Base-by-base conservation (phyloP, 2,329 filamentous ascomycete species). In the Phyllosticta capitalensis region DNA sequence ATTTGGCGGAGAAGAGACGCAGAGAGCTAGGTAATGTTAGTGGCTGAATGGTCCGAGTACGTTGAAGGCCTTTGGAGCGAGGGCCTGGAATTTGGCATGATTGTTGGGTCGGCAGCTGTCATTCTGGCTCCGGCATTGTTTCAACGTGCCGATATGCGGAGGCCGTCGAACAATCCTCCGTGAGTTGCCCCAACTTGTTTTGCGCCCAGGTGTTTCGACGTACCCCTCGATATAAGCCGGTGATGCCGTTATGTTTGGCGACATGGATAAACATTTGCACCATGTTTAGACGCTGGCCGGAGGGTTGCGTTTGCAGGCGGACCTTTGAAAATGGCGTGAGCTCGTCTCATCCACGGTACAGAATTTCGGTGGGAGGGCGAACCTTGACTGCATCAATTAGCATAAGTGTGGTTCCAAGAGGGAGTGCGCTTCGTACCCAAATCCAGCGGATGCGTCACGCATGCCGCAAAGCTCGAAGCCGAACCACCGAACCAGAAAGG, bases 361-460 rank as follows among this genome's bases (percentile, higher is more conserved):
- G 48, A 50, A 45, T 52, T 45, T 51, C 49, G 54, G 50, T 9
- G 5, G 54, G 20, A 52, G 62, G 9, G 20, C 10, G 9, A 21
- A 78, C 76, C 73, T 78, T 78, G 55, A 79, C 76, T 77, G 61
- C 62, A 60, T 38, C 17, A 45, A 63, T 76, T 65, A 76, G 73
- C 61, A 64, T 60, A n/a, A 20, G 30, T 33, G 12, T n/a, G 21
- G 26, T 50, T 26, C 9, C 9, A 20, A 19, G 54, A 45, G 28
- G 5, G 60, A 71, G 67, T 21, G 49, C 48, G 26, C 55, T 52
- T 78, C 87, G 74, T 81, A 95, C 90, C 84, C 64, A 96, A 80
- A 82, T 96, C 92, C 70, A 97, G 79, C 55, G 92, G 92, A 80
- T 97, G 92, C 28, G 92, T 97, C 54, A 96, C 89, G 66, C 85